Base-by-base conservation (phyloP, 345 rosid genomes). In the Schrenkiella parvula region DNA sequence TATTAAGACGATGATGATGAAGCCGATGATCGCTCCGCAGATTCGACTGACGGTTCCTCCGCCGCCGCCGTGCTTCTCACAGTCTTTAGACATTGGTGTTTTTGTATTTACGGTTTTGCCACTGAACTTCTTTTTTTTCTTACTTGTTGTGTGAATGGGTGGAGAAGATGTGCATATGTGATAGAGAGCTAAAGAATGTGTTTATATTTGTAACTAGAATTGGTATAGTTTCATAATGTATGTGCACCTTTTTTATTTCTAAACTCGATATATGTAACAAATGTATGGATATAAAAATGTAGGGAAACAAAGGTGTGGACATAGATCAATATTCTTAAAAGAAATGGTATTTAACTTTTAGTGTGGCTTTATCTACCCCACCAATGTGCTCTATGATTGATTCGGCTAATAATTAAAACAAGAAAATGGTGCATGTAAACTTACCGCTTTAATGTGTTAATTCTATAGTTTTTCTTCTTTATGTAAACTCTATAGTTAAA, bases 1-100 rank as follows among this genome's bases (percentile, higher is more conserved):
- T 76, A 89, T 13, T 0, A 87, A 81, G 57, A 68, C 77, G 4
- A 89, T 28, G 74, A 89, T 68, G 72, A 74, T 31, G 85, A 88
- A 86, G 60, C 82, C 41, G n/a, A 86, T 41, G 59, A 93, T 75
- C 2, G 82, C 72, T 56, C 66, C 72, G 6, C 34, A 46, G 50
- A 73, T 56, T 46, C 58, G n/a, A 29, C 68, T 21, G 41, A 3
- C 52, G 51, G 75, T 8, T 46, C 51, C 62, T 2, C 68, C 54
- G 6, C 57, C 76, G 9, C 68, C 70, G 19, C 66, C 71, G 51
- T 73, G 72, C 19, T 28, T 73, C 3, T 50, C 78, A 41, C 78
- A 73, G 37, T 73, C 72, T 65, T 55, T 73, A 18, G 78, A 8
- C 78, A 73, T 65, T 32, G 21, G 15, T 23, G 14, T 9, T 35